Percentiles rank a stretch among this genome's conserved stretches.
Conservation (phyloP, 495 filamentous ascomycete genomes). For the Trichoderma asperelloides region DNA sequence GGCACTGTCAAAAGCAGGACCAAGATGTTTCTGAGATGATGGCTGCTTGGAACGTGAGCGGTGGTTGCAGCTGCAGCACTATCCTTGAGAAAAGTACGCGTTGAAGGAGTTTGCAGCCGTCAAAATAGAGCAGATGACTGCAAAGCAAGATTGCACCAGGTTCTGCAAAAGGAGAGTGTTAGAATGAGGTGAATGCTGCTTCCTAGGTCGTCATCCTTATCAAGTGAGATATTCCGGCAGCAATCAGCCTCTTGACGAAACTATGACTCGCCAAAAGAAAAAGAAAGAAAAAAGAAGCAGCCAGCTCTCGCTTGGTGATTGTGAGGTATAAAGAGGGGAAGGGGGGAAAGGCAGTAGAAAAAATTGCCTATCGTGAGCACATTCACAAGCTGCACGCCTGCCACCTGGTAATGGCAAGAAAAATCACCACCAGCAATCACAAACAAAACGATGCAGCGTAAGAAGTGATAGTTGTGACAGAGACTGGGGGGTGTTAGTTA, state of each 20-base stretch:
- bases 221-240: not conserved
- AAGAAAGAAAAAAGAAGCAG: too few relatives aligned
- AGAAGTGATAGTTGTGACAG: not conserved
- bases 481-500: constrained; percentile 2
- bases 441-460: not conserved
- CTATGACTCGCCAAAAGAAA: not conserved
- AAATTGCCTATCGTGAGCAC: not conserved
- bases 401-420: not conserved
- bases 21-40: not conserved
- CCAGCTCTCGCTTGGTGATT: not conserved
- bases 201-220: not conserved
- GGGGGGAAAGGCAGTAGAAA: not conserved
- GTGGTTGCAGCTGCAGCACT: not conserved
- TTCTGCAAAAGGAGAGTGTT: not conserved
- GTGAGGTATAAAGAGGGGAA: constrained; percentile 1
- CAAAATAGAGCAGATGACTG: not conserved
- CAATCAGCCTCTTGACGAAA: not conserved
- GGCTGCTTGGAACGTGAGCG: not conserved
- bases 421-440: not conserved
- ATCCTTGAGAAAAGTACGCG: not conserved
- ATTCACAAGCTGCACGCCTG: not conserved
- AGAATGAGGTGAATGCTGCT: not conserved
- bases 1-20: not conserved
- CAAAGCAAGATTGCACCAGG: not conserved
- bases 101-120: not conserved